Percentiles rank a stretch among this genome's conserved stretches.
phyloP scores from a whole-genome alignment of 2,329 filamentous ascomycete species.

The Chrysoporthe cubensis region DNA sequence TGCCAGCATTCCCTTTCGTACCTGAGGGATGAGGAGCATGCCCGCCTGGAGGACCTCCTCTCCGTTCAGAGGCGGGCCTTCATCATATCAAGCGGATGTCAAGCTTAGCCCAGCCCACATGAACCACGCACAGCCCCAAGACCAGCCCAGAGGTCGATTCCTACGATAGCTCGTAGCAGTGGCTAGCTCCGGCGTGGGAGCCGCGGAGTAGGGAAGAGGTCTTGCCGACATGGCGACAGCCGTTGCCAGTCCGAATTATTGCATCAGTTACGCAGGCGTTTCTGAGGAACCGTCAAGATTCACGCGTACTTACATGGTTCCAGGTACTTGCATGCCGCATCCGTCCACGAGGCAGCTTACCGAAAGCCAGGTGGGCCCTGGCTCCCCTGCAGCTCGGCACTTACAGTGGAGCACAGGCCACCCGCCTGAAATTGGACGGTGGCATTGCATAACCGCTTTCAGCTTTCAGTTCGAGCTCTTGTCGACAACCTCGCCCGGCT shows the following conservation, averaged over 20 bases:
- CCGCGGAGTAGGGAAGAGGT: too few relatives aligned
- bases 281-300: too few relatives aligned
- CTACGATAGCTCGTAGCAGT: too few relatives aligned
- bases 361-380: not conserved
- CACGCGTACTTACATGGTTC: too few relatives aligned
- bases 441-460: not conserved
- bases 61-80: not conserved
- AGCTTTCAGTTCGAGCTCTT: not conserved
- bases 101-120: not conserved
- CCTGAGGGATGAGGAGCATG: too few relatives aligned
- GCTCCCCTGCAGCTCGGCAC: not conserved
- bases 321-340: not conserved
- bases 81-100: not conserved
- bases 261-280: too few relatives aligned
- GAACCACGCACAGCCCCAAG: not conserved
- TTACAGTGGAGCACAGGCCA: constrained; percentile 1
- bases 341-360: not conserved
- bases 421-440: constrained; percentile 1
- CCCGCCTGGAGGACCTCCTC: too few relatives aligned
- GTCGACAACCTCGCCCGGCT: not conserved
- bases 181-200: too few relatives aligned
- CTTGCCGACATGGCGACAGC: too few relatives aligned
- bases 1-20: too few relatives aligned
- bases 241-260: too few relatives aligned
- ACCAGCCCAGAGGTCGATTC: not conserved